phyloP scores from a whole-genome alignment of 2,329 filamentous ascomycete species.

The Calonectria pseudoreteaudii region DNA sequence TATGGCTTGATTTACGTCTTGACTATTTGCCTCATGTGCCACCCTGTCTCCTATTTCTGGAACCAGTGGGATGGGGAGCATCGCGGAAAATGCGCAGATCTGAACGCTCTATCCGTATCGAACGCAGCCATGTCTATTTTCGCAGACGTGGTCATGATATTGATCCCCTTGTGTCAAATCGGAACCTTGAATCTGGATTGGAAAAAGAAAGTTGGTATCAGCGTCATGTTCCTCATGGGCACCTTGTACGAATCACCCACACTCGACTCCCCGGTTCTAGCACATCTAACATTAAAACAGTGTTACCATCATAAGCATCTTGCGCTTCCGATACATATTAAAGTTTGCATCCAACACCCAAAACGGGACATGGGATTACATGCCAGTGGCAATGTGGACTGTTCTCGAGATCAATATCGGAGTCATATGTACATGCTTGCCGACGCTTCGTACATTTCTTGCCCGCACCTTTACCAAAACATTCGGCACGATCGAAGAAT shows the following conservation, averaged over 20 bases:
- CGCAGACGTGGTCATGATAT: background rate
- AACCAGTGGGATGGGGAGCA: slow-evolving; percentile 15
- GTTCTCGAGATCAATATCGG: background rate
- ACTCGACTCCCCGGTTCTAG: background rate
- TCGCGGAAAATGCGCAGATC: background rate
- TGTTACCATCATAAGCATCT: background rate
- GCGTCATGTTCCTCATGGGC: background rate
- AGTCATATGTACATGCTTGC: background rate
- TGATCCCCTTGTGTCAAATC: background rate
- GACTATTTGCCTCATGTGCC: slow-evolving; percentile 51
- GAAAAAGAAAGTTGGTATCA: background rate
- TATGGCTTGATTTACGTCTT: slow-evolving; percentile 48
- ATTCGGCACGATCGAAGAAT: background rate
- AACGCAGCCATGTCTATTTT: background rate
- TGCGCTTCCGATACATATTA: background rate
- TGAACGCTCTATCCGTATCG: background rate
- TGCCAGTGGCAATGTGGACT: background rate
- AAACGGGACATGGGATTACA: background rate
- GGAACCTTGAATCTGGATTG: background rate
- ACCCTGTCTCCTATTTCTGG: slow-evolving; percentile 56
- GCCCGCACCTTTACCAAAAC: background rate
- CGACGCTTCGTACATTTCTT: slow-evolving; percentile 32
- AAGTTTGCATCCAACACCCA: background rate
- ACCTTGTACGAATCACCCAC: slow-evolving; percentile 43
- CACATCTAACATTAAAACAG: slow-evolving; percentile 30